Conservation (phyloP, 352 stramenopile genomes). For the Phytophthora parvispora region DNA sequence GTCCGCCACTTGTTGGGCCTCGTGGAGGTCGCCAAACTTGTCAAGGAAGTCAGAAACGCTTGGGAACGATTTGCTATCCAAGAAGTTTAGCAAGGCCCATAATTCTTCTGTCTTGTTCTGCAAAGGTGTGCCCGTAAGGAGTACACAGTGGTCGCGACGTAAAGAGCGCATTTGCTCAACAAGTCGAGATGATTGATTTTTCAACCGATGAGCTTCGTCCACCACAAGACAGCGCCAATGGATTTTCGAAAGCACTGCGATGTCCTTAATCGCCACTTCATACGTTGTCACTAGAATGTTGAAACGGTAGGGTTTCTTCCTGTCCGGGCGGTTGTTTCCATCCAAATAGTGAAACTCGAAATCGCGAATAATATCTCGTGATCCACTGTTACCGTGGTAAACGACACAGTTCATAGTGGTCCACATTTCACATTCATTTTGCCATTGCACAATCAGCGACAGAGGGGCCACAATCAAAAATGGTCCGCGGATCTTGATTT, state of each 20-base stretch:
- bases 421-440: conserved; percentile 99
- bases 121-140: conserved; percentile 89
- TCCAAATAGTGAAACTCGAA: conserved; percentile 96
- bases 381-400: conserved; percentile 97
- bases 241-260: conserved; percentile 96
- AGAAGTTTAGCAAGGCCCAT: conserved; percentile 99
- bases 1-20: conserved; percentile 90
- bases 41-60: conserved; percentile 95
- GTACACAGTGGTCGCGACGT: conserved; percentile 83
- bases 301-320: conserved; percentile 90
- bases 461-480: conserved; percentile 99
- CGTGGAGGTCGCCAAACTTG: conserved; percentile 91
- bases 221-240: conserved; percentile 92
- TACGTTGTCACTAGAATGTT: conserved; percentile 94
- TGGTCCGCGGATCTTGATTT: conserved; percentile 93
- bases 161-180: conserved; percentile 90
- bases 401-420: conserved; percentile 99
- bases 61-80: conserved; percentile 95
- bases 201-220: conserved; percentile 91
- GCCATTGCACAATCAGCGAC: conserved; percentile 99
- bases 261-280: conserved; percentile 93
- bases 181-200: conserved; percentile 89
- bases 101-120: conserved; percentile 99
- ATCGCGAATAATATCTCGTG: conserved; percentile 95
- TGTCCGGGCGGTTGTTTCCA: conserved; percentile 72